A percentile compares a stretch with the other conserved stretches of the same genome.
Conservation (phyloP, 2,329 filamentous ascomycete species). For the Tympanopsis confertula region DNA sequence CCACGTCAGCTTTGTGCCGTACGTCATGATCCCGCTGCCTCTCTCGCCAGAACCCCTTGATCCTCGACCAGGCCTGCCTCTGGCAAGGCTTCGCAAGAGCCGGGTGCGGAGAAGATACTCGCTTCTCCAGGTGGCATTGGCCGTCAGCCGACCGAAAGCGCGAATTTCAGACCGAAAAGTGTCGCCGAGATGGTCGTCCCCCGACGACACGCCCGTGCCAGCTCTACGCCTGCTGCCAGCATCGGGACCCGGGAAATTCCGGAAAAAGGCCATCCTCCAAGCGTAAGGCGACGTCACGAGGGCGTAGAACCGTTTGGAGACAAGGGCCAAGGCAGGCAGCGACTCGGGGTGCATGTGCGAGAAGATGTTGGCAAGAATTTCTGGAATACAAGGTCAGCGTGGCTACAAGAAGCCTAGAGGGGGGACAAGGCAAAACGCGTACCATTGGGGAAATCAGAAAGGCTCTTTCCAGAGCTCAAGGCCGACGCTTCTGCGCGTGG, state of each 20-base stretch:
- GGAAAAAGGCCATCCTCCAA: slow-evolving; percentile 85
- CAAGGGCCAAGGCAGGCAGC: slow-evolving; percentile 69
- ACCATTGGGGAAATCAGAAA: slow-evolving; percentile 69
- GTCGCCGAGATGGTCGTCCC: slow-evolving; percentile 30
- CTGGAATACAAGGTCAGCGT: slow-evolving; percentile 32
- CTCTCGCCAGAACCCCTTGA: too few relatives aligned
- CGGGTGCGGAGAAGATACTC: slow-evolving; percentile 86
- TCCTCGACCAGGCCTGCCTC: slow-evolving; percentile 56
- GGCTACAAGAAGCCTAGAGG: slow-evolving; percentile 4
- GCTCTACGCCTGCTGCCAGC: slow-evolving; percentile 22
- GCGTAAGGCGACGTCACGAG: slow-evolving; percentile 84
- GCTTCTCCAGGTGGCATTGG: slow-evolving; percentile 83
- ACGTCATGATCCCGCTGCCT: slow-evolving; percentile 66
- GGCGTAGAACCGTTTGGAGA: slow-evolving; percentile 76
- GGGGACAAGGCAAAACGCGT: slow-evolving; percentile 14
- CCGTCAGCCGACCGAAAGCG: slow-evolving; percentile 70
- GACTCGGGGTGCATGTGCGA: slow-evolving; percentile 82
- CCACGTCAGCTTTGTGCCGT: slow-evolving; percentile 72
- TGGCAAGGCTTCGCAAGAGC: slow-evolving; percentile 66
- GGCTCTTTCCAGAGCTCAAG: neutral
- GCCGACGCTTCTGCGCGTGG: too few relatives aligned
- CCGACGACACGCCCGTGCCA: slow-evolving; percentile 24
- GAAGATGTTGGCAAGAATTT: slow-evolving; percentile 81
- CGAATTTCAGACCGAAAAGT: slow-evolving; percentile 60
- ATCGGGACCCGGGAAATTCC: slow-evolving; percentile 73